phyloP scores from a whole-genome alignment of 441 rosid genomes.

The Brassica hybrid region DNA sequence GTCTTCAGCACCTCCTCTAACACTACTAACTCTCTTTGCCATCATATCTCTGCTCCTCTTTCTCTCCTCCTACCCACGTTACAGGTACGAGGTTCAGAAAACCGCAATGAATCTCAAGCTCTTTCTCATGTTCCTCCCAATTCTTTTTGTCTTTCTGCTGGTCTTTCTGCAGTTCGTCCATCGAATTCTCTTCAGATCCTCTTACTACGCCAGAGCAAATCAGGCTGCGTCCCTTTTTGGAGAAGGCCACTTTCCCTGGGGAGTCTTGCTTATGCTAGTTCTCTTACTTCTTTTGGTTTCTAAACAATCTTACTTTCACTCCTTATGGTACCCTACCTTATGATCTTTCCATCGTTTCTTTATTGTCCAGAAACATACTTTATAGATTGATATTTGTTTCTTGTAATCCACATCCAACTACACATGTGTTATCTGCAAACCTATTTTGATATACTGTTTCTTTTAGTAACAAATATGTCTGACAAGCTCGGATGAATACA shows the following conservation, averaged over 20 bases:
- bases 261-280: constrained; percentile 50
- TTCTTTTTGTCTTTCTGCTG: constrained; percentile 54
- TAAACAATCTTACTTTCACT: constrained; percentile 59
- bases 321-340: constrained; percentile 9
- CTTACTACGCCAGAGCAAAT: constrained; percentile 45
- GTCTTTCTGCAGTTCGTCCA: constrained; percentile 24
- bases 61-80: constrained; percentile 56
- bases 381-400: neutral
- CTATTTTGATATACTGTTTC: neutral
- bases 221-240: constrained; percentile 28
- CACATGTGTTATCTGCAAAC: neutral
- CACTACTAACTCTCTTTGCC: constrained; percentile 53
- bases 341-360: constrained; percentile 1
- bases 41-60: constrained; percentile 57
- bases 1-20: constrained; percentile 66
- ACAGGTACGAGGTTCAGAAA: constrained; percentile 51
- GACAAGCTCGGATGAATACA: neutral
- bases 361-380: neutral
- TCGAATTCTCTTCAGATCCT: constrained; percentile 31
- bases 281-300: constrained; percentile 63
- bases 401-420: neutral
- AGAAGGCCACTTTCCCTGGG: constrained; percentile 63
- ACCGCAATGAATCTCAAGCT: constrained; percentile 55
- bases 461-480: neutral
- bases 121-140: constrained; percentile 60